Conservation (phyloP, 257 asterid species). For the Forsythia suspensa region DNA sequence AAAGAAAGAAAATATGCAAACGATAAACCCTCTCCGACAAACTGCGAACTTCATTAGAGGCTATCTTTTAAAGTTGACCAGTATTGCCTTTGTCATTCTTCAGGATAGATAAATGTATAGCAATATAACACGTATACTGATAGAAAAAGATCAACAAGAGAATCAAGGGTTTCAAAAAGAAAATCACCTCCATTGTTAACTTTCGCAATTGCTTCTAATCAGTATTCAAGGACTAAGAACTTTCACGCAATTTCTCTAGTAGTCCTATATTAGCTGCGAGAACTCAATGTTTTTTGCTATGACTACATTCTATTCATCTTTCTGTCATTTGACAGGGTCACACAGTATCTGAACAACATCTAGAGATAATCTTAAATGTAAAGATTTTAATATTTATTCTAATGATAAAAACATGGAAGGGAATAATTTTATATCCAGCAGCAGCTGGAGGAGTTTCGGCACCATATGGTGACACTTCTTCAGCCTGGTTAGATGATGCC, state of each 20-base stretch:
- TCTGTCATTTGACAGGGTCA: slow-evolving; percentile 32
- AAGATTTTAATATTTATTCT: background rate
- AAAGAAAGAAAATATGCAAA: slow-evolving; percentile 56
- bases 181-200: slow-evolving; percentile 74
- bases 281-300: slow-evolving; percentile 80
- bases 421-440: background rate
- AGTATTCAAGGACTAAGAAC: slow-evolving; percentile 63
- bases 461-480: no score
- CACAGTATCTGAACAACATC: background rate
- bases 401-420: background rate
- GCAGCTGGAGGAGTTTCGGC: no score
- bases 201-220: slow-evolving; percentile 67
- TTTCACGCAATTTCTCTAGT: slow-evolving; percentile 83
- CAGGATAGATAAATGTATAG: slow-evolving; percentile 51
- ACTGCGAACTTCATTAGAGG: slow-evolving; percentile 78
- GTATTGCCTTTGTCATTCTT: slow-evolving; percentile 75
- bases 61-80: slow-evolving; percentile 80
- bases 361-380: background rate
- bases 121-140: slow-evolving; percentile 5
- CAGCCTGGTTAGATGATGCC: no score
- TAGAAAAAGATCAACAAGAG: background rate
- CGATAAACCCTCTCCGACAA: slow-evolving; percentile 84
- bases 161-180: background rate
- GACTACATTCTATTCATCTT: slow-evolving; percentile 69
- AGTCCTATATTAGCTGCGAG: slow-evolving; percentile 72